phyloP scores from a whole-genome alignment of 129 eudicot species.

The Kitagawia praeruptora region DNA sequence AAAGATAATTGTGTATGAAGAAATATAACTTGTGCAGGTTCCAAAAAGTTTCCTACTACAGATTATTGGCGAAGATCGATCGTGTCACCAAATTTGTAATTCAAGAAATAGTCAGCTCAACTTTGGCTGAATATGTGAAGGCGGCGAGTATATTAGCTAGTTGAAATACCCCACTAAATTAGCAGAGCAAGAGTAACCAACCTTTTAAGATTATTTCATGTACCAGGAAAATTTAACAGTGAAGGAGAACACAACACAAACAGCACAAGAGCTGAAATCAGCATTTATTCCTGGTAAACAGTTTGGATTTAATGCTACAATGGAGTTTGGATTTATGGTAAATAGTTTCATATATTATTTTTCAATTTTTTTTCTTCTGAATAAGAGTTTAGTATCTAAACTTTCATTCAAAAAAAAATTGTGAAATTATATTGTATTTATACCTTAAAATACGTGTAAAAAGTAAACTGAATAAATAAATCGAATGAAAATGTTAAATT shows the following conservation, averaged over 20 bases:
- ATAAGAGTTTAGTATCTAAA: too few relatives aligned
- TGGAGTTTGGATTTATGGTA: too few relatives aligned
- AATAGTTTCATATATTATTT: too few relatives aligned
- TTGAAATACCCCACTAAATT: not conserved
- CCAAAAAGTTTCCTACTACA: constrained; percentile 63
- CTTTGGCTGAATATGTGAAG: constrained; percentile 62
- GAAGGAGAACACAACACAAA: constrained; percentile 40
- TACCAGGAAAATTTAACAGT: constrained; percentile 57
- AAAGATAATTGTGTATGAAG: constrained; percentile 3
- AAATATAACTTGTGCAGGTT: constrained; percentile 39
- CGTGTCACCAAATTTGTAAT: constrained; percentile 71
- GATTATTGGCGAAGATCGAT: constrained; percentile 73
- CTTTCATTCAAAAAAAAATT: too few relatives aligned
- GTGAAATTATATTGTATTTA: too few relatives aligned
- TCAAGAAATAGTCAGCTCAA: constrained; percentile 74
- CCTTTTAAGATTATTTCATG: not conserved
- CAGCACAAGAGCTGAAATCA: constrained; percentile 61
- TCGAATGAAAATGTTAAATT: too few relatives aligned
- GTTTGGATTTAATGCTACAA: constrained; percentile 72
- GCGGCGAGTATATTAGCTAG: constrained; percentile 37
- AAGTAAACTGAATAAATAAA: too few relatives aligned
- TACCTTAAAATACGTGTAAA: too few relatives aligned
- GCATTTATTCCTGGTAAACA: constrained; percentile 64
- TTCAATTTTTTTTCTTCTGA: too few relatives aligned
- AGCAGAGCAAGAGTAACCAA: constrained; percentile 1